phyloP scores from a whole-genome alignment of 768 basidiomycete genomes.

The Tylopilus felleus region DNA sequence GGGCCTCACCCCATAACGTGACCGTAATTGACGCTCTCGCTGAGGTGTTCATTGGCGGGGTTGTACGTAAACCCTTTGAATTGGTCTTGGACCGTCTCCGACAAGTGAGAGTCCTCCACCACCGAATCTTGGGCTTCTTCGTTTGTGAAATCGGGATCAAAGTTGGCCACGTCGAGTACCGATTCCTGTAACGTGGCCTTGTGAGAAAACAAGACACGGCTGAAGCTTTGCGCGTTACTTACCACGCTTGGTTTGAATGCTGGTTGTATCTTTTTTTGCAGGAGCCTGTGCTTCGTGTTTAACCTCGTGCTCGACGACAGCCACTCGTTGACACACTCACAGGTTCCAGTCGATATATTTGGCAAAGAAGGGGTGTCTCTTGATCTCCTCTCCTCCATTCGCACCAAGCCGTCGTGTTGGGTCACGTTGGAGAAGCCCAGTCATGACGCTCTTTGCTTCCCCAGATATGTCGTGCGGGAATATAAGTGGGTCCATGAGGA shows the following conservation, averaged over 20 bases:
- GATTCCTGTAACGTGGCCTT: constrained; percentile 55
- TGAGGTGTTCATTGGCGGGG: constrained; percentile 78
- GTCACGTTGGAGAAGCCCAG: constrained; percentile 83
- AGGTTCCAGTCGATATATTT: constrained; percentile 90
- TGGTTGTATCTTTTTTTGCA: constrained; percentile 94
- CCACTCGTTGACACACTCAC: constrained; percentile 35
- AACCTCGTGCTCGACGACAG: not conserved
- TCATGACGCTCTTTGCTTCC: constrained; percentile 89
- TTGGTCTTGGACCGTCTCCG: constrained; percentile 95
- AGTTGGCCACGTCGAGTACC: constrained; percentile 93
- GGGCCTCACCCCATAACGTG: constrained; percentile 30
- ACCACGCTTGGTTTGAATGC: constrained; percentile 97
- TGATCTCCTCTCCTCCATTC: constrained; percentile 94
- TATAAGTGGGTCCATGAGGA: constrained; percentile 86
- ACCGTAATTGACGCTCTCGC: constrained; percentile 74
- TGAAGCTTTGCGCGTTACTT: constrained; percentile 30
- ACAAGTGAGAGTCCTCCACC: constrained; percentile 87
- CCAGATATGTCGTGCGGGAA: constrained; percentile 87
- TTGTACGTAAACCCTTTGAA: constrained; percentile 92
- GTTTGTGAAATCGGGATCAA: constrained; percentile 96
- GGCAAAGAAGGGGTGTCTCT: constrained; percentile 92
- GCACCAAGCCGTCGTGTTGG: constrained; percentile 85
- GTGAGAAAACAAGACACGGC: not conserved
- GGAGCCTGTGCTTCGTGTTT: constrained; percentile 43
- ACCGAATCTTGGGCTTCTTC: constrained; percentile 95